Evolutionary conservation across 495 filamentous ascomycete genomes (phyloP), one percentile per base, ranked within the genome.

Genomic region (Podospora pseudocomata): DNA sequence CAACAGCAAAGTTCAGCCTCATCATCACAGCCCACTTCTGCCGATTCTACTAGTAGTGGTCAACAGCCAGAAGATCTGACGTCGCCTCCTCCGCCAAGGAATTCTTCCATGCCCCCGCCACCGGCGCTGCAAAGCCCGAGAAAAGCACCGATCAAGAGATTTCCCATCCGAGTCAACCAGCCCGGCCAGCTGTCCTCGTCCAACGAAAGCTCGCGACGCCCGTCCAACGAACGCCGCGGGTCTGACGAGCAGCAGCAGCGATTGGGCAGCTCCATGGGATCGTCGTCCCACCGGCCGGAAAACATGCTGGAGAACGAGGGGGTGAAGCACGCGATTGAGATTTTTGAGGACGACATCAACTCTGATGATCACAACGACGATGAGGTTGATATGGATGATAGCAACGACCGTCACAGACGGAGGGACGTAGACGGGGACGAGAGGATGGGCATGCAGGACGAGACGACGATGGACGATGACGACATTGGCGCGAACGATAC

Each of bases 401-500:
- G 76, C 5, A 71, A 53, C 23, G 70, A 77, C 60, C 67, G 69
- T 49, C 63, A 68, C 30, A n/a, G 63, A 19, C n/a, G 18, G 4
- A 19, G n/a, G 13, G 61, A 19, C 23, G 32, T 5, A 7, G 55
- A 20, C 55, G n/a, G 55, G 55, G 55, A 26, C n/a, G 23, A 26
- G 55, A 58, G 55, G 55, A 58, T 19, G 23, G 9, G 18, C 4
- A 20, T 66, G 18, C 39, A 64, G 39, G 57, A 49, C 60, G 65
- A 63, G 28, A 9, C 64, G 13, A 72, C 64, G 11, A 72, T 60
- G 53, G 66, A 68, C n/a, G 67, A 74, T 56, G 82, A 83, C 58
- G 74, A 77, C n/a, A 65, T 72, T 11, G 77, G 80, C 61, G 71
- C 78, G 67, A 92, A 96, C 72, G 93, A 96, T 71, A 94, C 91